Evolutionary conservation across 1,284 basidiomycete genomes (phyloP), one percentile per base, ranked within the genome.

Genomic region (Cutaneotrichosporon cutaneum): DNA sequence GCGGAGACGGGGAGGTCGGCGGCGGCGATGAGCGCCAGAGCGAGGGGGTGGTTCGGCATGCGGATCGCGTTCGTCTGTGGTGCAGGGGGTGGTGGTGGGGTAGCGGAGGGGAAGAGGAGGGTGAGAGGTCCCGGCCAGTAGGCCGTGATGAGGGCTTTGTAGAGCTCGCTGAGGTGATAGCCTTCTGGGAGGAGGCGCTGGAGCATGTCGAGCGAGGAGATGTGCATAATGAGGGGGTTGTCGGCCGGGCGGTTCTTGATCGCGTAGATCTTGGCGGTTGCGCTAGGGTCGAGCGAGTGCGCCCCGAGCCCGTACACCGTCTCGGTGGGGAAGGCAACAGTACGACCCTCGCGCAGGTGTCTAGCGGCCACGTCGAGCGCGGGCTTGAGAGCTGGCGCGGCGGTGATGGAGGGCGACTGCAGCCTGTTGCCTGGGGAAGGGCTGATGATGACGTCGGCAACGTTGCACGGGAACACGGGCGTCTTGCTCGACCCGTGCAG

Each of bases 111-210:
- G 75, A 99, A 97, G 39, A 99, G 84, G 27, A 99, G 82, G 0
- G 94, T 97, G 59, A 99, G 81, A 0, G 95, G 86, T 2, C 96
- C 96, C 0, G 96, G 96, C 96, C 96, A 99, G 77, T 97, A 97
- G 4, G 84, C 83, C 42, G 85, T 81, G 69, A 96, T 91, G 52
- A 98, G 82, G 3, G 82, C 81, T 54, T 85, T 77, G 77, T 94
- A 95, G 4, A 88, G 81, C 24, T 69, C 76, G 1, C 90, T 84
- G 7, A 89, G 78, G 14, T 69, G 69, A 72, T 88, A 91, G 44
- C 76, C 75, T 13, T 82, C 71, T 0, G 90, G 90, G 10, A 97
- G 83, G 69, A 95, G 82, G 2, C 84, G 82, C 10, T 78, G 76
- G 21, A 97, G 85, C 94, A 98, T 98, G 52, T 83, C 72, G 18